Evolutionary conservation across 2,329 filamentous ascomycete species (phyloP), one percentile per base, ranked within the genome.

Genomic region (Sarocladium kiliense): DNA sequence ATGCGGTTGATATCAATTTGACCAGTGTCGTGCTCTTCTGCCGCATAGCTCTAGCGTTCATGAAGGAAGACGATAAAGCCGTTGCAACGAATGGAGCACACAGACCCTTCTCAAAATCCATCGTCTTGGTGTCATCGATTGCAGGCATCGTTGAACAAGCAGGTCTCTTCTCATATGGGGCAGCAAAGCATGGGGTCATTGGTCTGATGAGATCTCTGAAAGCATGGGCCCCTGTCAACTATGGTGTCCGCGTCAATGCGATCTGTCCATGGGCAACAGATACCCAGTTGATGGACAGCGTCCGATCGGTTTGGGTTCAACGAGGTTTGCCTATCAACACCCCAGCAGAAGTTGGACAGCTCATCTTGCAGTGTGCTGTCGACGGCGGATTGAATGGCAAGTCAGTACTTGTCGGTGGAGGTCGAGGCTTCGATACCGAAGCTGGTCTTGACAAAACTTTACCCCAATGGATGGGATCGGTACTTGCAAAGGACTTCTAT

Each of bases 91-190:
- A 21, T 23, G 41, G 21, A 5, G 16, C 41, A 23, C 6, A 18
- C 41, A 44, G n/a, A 23, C 23, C 23, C 9, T 47, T 47, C 25
- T 47, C 44, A 6, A 47, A 47, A 23, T 47, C 44, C 44, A 47
- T 47, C 44, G 44, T 47, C 23, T n/a, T 47, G 44, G 44, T 47
- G 11, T 47, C 44, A 7, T 47, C 44, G 14, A 47, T 47, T 9
- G 44, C 44, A 14, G 44, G 44, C 5, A 30, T 47, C 21, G 25
- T 47, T 23, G 44, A 47, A 14, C 44, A 47, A n/a, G 44, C 44
- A 6, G 44, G 44, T 7, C 44, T 47, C 9, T 47, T 47, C 44
- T 6, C 44, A 3, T 47, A 47, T 23, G 44, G 44, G 7, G 23
- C 44, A 27, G 44, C n/a, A 18, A 47, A 47, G n/a, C 44, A 47